phyloP scores from a whole-genome alignment of 106 monocot species.

The Allium fistulosum region DNA sequence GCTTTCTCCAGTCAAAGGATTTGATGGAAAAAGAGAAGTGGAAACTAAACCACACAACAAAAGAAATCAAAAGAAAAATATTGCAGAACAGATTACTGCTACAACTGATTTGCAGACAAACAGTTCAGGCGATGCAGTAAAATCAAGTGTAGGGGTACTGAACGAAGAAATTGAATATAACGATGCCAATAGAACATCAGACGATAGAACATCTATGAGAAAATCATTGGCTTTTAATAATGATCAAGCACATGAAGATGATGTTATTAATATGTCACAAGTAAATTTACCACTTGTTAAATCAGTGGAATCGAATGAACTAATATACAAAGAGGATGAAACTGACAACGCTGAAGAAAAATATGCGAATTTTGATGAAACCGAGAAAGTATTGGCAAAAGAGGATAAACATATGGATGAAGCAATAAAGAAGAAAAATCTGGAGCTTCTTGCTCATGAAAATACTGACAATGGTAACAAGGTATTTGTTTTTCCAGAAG shows the following conservation, averaged over 20 bases:
- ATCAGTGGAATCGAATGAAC: too few relatives aligned
- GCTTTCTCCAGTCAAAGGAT: constrained; percentile 36
- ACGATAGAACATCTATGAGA: background rate
- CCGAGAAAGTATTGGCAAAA: constrained; percentile 1
- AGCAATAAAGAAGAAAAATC: constrained; percentile 15
- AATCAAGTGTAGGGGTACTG: constrained; percentile 5
- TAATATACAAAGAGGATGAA: too few relatives aligned
- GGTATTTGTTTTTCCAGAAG: constrained; percentile 61
- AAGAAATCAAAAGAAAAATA: constrained; percentile 14
- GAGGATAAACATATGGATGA: background rate
- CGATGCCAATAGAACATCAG: constrained; percentile 3
- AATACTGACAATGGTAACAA: constrained; percentile 41
- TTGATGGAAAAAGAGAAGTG: constrained; percentile 33
- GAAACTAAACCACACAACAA: constrained; percentile 53
- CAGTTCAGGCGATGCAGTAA: constrained; percentile 11
- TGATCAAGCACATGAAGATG: constrained; percentile 4
- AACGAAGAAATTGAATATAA: constrained; percentile 15
- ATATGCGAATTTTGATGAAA: background rate
- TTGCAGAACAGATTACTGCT: constrained; percentile 13
- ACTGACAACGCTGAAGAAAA: background rate
- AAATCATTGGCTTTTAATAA: constrained; percentile 1
- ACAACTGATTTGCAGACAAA: constrained; percentile 8
- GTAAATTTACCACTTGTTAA: too few relatives aligned
- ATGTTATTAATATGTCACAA: too few relatives aligned
- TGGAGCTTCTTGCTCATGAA: constrained; percentile 55